These are phyloP conservation scores for Quillaja saponaria DNA, from an alignment of 306 rosid species.

Conservation along the genomic window DNA sequence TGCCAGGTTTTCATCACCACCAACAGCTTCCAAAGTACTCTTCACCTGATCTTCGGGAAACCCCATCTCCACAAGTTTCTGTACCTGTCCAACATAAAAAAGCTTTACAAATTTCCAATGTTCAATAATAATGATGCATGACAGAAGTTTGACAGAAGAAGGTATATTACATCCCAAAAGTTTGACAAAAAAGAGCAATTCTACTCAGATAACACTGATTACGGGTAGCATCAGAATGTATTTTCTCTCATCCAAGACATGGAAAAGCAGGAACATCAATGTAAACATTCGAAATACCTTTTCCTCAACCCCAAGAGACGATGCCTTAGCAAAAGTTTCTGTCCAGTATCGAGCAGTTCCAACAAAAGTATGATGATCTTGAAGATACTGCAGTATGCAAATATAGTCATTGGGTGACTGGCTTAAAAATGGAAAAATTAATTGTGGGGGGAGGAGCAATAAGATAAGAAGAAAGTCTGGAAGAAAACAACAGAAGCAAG, in stretches of 20 bases:
- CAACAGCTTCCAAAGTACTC: constrained; percentile 79
- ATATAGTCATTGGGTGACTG: constrained; percentile 1
- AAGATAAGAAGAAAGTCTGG: constrained; percentile 6
- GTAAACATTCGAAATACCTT: constrained; percentile 53
- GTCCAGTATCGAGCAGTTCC: constrained; percentile 97
- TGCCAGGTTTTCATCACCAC: constrained; percentile 95
- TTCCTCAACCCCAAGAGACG: constrained; percentile 79
- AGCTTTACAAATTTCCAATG: constrained; percentile 1
- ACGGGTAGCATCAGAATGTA: constrained; percentile 12
- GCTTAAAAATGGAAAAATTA: constrained; percentile 15
- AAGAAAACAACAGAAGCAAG: constrained; percentile 5
- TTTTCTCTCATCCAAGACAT: constrained; percentile 22
- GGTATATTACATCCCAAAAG: not conserved
- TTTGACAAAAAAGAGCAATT: not conserved
- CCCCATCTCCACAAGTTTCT: constrained; percentile 91
- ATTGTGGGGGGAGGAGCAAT: not conserved
- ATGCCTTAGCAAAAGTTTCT: constrained; percentile 81
- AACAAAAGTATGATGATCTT: constrained; percentile 80
- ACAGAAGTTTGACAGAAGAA: too few species aligned
- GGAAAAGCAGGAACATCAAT: constrained; percentile 16
- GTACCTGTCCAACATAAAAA: constrained; percentile 55
- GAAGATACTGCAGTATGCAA: constrained; percentile 66
- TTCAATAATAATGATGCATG: not conserved
- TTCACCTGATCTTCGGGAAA: constrained; percentile 83
- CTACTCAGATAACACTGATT: not conserved